Evolutionary conservation across 169 alveolate genomes (phyloP).

Genomic region (Plasmodium yoelii): DNA sequence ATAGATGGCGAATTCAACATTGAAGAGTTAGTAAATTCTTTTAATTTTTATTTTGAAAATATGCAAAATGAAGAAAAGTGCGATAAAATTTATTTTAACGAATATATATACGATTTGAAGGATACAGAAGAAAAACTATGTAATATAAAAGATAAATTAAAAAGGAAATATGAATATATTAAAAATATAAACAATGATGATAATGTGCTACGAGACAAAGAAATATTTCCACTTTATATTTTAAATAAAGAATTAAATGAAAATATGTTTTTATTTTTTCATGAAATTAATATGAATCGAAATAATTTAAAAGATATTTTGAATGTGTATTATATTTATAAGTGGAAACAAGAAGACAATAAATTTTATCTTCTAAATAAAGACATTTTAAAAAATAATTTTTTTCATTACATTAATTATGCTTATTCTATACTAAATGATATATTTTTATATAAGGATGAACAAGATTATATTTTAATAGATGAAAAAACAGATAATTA

Average conservation of each 20-base stretch:
- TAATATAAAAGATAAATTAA: conserved; percentile 35
- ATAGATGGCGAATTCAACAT: conserved; percentile 2
- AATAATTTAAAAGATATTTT: conserved; percentile 44
- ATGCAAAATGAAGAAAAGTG: background rate
- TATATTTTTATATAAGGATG: conserved; percentile 14
- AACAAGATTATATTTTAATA: conserved; percentile 27
- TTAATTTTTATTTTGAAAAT: conserved; percentile 50
- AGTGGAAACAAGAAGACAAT: conserved; percentile 45
- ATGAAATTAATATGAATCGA: conserved; percentile 61
- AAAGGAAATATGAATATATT: conserved; percentile 15
- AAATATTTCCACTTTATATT: conserved; percentile 36
- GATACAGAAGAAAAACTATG: conserved; percentile 24
- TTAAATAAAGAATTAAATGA: conserved; percentile 60
- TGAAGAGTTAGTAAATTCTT: conserved; percentile 27
- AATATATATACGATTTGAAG: background rate
- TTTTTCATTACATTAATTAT: conserved; percentile 26
- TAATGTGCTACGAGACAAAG: background rate
- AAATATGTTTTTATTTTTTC: conserved; percentile 60
- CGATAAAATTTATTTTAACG: conserved; percentile 11
- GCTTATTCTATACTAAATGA: conserved; percentile 20
- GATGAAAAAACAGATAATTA: conserved; percentile 32
- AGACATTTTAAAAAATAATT: conserved; percentile 50
- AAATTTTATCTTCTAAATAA: conserved; percentile 24
- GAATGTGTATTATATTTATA: conserved; percentile 60
- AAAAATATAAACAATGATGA: background rate